Evolutionary conservation across 129 eudicot species (phyloP), one percentile per base, ranked within the genome.

Genomic region (Helianthus tuberosus): DNA sequence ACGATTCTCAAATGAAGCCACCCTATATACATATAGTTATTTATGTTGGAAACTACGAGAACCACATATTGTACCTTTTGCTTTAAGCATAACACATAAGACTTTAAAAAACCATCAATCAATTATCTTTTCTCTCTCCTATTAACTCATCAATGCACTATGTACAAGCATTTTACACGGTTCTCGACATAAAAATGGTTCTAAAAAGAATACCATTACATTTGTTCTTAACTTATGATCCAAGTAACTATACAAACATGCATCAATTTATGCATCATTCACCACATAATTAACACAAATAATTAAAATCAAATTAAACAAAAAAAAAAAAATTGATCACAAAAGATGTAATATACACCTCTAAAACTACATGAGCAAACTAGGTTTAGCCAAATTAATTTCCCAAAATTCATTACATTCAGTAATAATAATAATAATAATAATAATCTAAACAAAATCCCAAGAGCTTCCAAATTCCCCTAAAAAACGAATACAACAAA

Each of bases 261-360:
- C 66, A 15, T 57, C 66, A 12, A 73, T 13, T 14, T 46, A 62
- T 47, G 70, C 70, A 48, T 63, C 61, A 14, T 35, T 43, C 66
- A 65, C 66, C 79, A 51, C 66, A 41, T 46, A 39, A 65, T 36
- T n/a, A 13, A 71, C 64, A 64, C 53, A 75, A 29, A 29, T 10
- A 62, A 11, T 51, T 12, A 25, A 41, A 77, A 38, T 38, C 44
- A n/a, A 58, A 58, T 12, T 11, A 35, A 47, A 68, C 54, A 58
- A 6, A 76, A 9, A 25, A 13, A 35, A 17, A 63, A 49, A 23
- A n/a, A n/a, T n/a, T 20, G 23, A 20, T 20, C 23, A 20, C 23
- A 20, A 20, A 20, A 20, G 23, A 20, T 20, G 23, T 8, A 48
- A 48, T 17, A 50, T 32, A 20, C 48, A 49, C 13, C 68, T 60